Evolutionary conservation across 2,329 filamentous ascomycete genomes (phyloP), one percentile per base, ranked within the genome.

Genomic region (Coniochaeta sp.): DNA sequence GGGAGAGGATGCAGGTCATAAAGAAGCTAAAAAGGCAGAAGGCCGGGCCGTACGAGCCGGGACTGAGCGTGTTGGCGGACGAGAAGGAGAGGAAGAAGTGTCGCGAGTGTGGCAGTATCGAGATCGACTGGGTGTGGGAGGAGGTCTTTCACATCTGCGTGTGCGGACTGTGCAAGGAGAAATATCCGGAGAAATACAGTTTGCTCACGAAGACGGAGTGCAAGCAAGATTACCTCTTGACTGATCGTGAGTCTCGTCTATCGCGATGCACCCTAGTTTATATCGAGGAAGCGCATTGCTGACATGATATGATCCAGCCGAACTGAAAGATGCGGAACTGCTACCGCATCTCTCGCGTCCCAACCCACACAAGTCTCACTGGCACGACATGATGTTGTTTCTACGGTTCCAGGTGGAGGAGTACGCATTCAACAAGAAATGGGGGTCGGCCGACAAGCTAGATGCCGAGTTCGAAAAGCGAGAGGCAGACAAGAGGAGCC

Each of bases 381-480:
- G 92, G 91, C 92, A 97, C 73, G 91, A 96, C 78, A 99, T 99
- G 95, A 96, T 96, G 88, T 83, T 99, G 2, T 99, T 95, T 71
- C 80, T 99, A 24, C 89, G 95, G 0, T 96, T 86, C 62, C 95
- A 99, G 71, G 90, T 99, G 1, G 95, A 99, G 71, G 91, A 92
- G 60, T 97, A 97, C 70, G 95, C 93, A 0, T 88, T 98, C 67
- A 85, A 82, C 1, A 86, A 85, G 65, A 97, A 97, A 76, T 99
- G 95, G 95, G 95, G 95, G 0, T 91, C 89, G 0, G 76, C 90
- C 0, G 92, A 95, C 69, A 89, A 88, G 0, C 77, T 98, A 5
- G 95, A 98, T 70, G 90, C 84, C 6, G 93, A 98, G 75, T 98
- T 95, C 68, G 90, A 89, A 72, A 84, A 84, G 63, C 83, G 93